Base-by-base conservation (phyloP, 2,329 filamentous ascomycete species). In the Cercospora citrullina region DNA sequence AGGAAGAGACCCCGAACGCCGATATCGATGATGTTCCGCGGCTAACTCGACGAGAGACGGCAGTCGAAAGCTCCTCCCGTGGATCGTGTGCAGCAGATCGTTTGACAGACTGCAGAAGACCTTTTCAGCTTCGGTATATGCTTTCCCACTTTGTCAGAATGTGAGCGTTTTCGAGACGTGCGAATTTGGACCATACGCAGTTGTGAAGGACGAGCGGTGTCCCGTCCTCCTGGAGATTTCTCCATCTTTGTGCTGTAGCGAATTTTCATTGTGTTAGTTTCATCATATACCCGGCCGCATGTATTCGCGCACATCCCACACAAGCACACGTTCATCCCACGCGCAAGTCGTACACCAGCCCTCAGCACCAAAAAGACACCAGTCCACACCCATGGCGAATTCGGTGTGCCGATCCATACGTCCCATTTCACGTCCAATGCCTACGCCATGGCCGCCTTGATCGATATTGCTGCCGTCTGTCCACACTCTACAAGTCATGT, bases 401-500 rank as follows among this genome's bases (percentile, higher is more conserved):
- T 99, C 95, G 0, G 94, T 97, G 79, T 99, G 95, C 18, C 89
- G 83, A 66, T 92, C 93, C 94, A 99, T 97, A 45, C 93, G 81
- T 3, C 93, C 94, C 74, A 97, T 82, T 79, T 97, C 90, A 26
- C 85, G 83, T 10, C 74, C 77, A 28, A 77, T 68, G 64, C 80
- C 77, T 48, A 69, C 75, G 65, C 79, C 77, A 68, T 78, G 68
- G 33, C 78, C 77, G 58, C 72, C 74, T 4, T 78, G 75, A 18
- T 83, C 83, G 70, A 84, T 81, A 5, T 82, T 81, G 39, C 84
- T 87, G n/a, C 88, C 91, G 77, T 98, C 95, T 10, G 89, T 93
- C 95, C 95, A 99, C 60, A 97, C 85, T 33, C 95, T 87, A 73
- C 95, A 96, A 5, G 92, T 97, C 95, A 99, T 99, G 80, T 99